Percentiles rank a stretch among this genome's conserved stretches.
These are phyloP conservation scores for Davidsoniella neocaledoniae DNA, from an alignment of 2,329 filamentous ascomycete genomes.

Conservation along the genomic window DNA sequence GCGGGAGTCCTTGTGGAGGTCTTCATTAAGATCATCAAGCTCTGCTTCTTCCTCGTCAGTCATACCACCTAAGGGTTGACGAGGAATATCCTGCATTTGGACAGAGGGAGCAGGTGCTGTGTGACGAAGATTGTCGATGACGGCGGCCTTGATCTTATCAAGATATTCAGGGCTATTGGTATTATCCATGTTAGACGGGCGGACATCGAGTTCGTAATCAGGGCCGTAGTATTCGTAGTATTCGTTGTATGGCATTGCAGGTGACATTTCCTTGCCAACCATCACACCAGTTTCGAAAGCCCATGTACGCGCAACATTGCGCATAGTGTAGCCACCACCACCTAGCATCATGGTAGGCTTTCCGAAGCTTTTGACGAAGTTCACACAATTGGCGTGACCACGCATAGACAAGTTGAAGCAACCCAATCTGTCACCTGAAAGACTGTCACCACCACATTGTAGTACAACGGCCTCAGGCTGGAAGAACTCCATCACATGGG, in stretches of 20 bases:
- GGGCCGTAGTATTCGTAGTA: constrained; percentile 92
- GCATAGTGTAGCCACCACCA: constrained; percentile 90
- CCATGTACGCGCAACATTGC: constrained; percentile 94
- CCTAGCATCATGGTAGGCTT: constrained; percentile 84
- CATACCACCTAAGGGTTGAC: constrained; percentile 43
- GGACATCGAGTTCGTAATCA: constrained; percentile 80
- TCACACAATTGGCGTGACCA: constrained; percentile 87
- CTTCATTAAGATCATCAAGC: constrained; percentile 57
- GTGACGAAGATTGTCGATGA: constrained; percentile 75
- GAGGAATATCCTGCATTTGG: constrained; percentile 66
- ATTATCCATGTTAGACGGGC: constrained; percentile 78
- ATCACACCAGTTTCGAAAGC: constrained; percentile 88
- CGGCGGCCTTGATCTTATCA: constrained; percentile 61
- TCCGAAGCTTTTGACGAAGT: constrained; percentile 72
- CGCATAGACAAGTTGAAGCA: constrained; percentile 97
- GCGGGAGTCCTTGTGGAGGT: constrained; percentile 69
- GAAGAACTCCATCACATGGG: constrained; percentile 73
- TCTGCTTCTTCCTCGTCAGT: constrained; percentile 51
- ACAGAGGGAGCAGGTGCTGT: constrained; percentile 78
- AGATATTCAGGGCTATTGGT: constrained; percentile 72
- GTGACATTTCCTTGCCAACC: constrained; percentile 64
- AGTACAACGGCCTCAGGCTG: constrained; percentile 83
- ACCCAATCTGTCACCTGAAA: constrained; percentile 84
- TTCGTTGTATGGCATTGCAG: constrained; percentile 85
- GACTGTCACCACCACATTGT: constrained; percentile 87